These are phyloP conservation scores for Jaltomata sinuosa DNA, from an alignment of 257 asterid genomes.

Conservation along the genomic window DNA sequence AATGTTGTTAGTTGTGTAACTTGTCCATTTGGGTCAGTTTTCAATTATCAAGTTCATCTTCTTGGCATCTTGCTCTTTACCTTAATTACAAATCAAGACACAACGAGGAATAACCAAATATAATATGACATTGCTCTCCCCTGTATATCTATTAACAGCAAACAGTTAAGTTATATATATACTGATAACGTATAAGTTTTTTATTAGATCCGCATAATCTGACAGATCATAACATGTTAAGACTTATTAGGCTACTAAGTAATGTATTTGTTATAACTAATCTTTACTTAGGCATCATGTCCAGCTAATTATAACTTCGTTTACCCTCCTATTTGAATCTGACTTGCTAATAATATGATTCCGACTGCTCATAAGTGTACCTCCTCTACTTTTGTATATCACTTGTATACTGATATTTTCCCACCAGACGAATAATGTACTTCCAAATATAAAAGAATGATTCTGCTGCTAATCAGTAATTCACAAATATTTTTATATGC, in stretches of 20 bases:
- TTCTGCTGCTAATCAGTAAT: not conserved
- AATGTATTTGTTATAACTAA: too few relatives aligned
- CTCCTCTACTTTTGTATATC: not conserved
- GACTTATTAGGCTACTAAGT: too few relatives aligned
- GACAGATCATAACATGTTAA: too few relatives aligned
- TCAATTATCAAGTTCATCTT: not conserved
- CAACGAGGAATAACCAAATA: not conserved
- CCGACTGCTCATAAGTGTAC: not conserved
- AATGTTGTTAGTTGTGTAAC: not conserved
- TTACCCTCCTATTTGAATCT: not conserved
- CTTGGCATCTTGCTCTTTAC: not conserved
- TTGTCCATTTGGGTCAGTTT: not conserved
- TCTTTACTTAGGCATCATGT: too few relatives aligned
- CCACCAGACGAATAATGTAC: not conserved
- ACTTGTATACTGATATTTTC: too few relatives aligned
- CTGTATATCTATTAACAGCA: too few relatives aligned
- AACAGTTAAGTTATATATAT: too few relatives aligned
- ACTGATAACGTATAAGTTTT: too few relatives aligned
- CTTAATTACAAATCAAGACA: not conserved
- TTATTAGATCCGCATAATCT: too few relatives aligned
- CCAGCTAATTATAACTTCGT: too few relatives aligned
- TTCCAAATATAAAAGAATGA: not conserved
- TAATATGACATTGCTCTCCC: not conserved
- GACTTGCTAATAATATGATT: not conserved
- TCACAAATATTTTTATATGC: not conserved